These are phyloP conservation scores for Elsinoe australis DNA, from an alignment of 2,329 filamentous ascomycete genomes.

Conservation along the genomic window DNA sequence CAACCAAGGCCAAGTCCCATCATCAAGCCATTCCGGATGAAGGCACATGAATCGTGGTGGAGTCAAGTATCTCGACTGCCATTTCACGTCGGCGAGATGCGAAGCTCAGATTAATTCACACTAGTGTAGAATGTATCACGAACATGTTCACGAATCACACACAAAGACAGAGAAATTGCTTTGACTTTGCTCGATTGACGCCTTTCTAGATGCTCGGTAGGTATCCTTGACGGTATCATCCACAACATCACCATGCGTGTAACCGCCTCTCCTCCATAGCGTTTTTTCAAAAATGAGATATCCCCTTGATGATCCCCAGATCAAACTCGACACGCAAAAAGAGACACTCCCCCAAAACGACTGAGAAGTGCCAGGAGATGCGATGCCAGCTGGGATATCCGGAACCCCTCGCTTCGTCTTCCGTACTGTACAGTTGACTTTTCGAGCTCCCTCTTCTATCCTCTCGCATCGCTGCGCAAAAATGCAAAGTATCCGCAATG, in stretches of 20 bases:
- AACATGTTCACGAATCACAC: neutral
- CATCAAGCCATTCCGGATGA: neutral
- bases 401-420: conserved; percentile 22
- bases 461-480: conserved; percentile 17
- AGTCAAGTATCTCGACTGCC: no score
- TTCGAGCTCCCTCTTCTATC: conserved; percentile 25
- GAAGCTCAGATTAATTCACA: no score
- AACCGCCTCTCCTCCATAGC: conserved; percentile 28
- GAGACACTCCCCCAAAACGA: conserved; percentile 19
- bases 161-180: neutral
- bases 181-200: conserved; percentile 14
- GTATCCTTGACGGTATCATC: conserved; percentile 38
- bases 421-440: conserved; percentile 20
- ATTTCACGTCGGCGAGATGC: conserved; percentile 11
- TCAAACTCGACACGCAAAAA: conserved; percentile 18
- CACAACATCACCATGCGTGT: conserved; percentile 23
- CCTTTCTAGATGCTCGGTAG: conserved; percentile 33
- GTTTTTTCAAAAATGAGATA: conserved; percentile 15
- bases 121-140: neutral
- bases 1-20: neutral
- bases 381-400: conserved; percentile 23
- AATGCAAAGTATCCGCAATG: conserved; percentile 19
- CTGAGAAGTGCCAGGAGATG: conserved; percentile 10
- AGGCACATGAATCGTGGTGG: neutral
- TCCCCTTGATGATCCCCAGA: conserved; percentile 6